Base-by-base conservation (phyloP, 345 rosid genomes). In the Excoecaria cochinchinensis region DNA sequence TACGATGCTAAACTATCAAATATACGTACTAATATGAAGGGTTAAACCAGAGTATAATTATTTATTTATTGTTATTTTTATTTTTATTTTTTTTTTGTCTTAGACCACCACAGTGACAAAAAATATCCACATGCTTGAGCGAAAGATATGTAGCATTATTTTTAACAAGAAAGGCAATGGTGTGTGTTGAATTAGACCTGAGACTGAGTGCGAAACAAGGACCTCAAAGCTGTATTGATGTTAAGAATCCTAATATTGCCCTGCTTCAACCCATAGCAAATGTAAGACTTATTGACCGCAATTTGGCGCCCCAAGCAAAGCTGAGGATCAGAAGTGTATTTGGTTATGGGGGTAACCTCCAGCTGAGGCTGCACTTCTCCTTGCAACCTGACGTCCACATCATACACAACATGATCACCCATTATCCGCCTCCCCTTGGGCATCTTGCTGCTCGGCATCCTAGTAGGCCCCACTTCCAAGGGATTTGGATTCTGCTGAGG, bases 311-410 rank as follows among this genome's bases (percentile, higher is more conserved):
- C 99, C 57, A 95, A 74, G 5, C 88, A 85, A 5, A 88, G 90
- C 83, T 86, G 91, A 53, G 97, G 97, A 71, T 95, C 97, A 66
- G 97, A 89, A 8, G 73, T 83, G 79, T 92, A 95, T 75, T 89
- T 92, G 3, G 99, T 92, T 60, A 95, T 95, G 21, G 99, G 98
- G 67, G 91, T 91, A 57, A 86, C 95, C 87, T 91, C 99, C 4
- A 95, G 97, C 87, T 89, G 92, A 6, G 95, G 92, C 84, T 90
- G 94, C 63, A 74, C 73, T 84, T 89, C 95, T 9, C 93, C 97
- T 1, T 80, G 88, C 67, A 85, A 25, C 79, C 91, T 80, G 60
- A 76, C 82, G 67, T 91, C 94, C 6, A 92, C 89, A 74, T 92
- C 97, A 53, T 91, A 91, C 31, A 78, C 87, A 10, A 81, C 87